Percentiles rank a stretch among this genome's conserved stretches.
These are phyloP conservation scores for Aspergillus udagawae DNA, from an alignment of 2,329 filamentous ascomycete species.

Conservation along the genomic window DNA sequence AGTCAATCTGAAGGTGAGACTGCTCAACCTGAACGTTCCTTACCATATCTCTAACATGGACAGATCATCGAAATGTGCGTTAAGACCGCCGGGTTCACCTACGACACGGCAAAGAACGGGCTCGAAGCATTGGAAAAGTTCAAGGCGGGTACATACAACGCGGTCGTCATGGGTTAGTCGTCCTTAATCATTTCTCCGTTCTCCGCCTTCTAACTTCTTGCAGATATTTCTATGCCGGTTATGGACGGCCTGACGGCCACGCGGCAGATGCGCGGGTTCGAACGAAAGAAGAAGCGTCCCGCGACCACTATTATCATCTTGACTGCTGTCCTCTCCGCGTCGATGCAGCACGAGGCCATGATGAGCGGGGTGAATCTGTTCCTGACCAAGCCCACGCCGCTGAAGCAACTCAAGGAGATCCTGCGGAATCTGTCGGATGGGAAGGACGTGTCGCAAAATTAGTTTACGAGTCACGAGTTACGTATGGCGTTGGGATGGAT, in stretches of 20 bases:
- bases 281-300: constrained; percentile 5
- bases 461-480: background rate
- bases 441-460: background rate
- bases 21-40: background rate
- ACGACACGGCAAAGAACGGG: constrained; percentile 14
- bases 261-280: constrained; percentile 24
- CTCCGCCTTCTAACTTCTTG: background rate
- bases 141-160: constrained; percentile 10
- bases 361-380: constrained; percentile 25
- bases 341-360: constrained; percentile 23
- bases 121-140: constrained; percentile 17
- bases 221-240: constrained; percentile 33
- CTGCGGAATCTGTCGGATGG: constrained; percentile 5
- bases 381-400: constrained; percentile 27
- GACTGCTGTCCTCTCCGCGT: constrained; percentile 23
- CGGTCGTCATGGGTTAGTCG: constrained; percentile 21
- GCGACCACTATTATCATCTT: constrained; percentile 21
- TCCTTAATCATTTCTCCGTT: background rate
- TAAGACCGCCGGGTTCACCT: constrained; percentile 9
- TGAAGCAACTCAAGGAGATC: constrained; percentile 14
- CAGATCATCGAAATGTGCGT: constrained; percentile 14
- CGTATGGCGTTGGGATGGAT: background rate
- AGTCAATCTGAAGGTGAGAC: constrained; percentile 33
- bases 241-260: constrained; percentile 31
- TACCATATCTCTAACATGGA: constrained; percentile 1